These are phyloP conservation scores for Saccharum officinarum DNA, from an alignment of 176 grass and related monocot genomes.

Conservation along the genomic window DNA sequence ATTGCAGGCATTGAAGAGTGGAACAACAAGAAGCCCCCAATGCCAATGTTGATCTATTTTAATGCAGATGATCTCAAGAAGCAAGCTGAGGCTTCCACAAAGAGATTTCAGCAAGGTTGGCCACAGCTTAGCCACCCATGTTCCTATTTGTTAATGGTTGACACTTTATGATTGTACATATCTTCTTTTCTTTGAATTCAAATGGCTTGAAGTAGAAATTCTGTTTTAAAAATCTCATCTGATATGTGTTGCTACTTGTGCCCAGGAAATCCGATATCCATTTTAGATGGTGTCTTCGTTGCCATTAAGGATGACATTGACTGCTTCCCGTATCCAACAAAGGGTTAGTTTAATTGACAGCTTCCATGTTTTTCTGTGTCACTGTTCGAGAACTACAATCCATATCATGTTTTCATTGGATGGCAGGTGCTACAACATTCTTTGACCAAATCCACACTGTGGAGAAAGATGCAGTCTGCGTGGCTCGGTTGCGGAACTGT, in stretches of 20 bases:
- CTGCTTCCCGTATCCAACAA: slow-evolving; percentile 84
- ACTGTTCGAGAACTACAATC: background rate
- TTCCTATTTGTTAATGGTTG: slow-evolving; percentile 7
- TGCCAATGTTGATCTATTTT: slow-evolving; percentile 84
- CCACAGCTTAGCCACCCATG: background rate
- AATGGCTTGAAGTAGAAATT: background rate
- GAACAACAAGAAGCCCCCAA: slow-evolving; percentile 61
- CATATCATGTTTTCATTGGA: slow-evolving; percentile 1
- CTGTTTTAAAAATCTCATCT: background rate
- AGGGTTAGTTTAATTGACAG: slow-evolving; percentile 46
- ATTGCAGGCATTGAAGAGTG: slow-evolving; percentile 72
- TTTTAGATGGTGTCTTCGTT: slow-evolving; percentile 87
- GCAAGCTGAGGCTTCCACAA: slow-evolving; percentile 83
- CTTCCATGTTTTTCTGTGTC: slow-evolving; percentile 6
- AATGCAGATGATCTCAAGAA: slow-evolving; percentile 65
- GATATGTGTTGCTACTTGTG: slow-evolving; percentile 15
- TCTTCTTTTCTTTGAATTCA: background rate
- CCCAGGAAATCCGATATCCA: slow-evolving; percentile 71
- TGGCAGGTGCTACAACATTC: slow-evolving; percentile 79
- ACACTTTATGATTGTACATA: background rate
- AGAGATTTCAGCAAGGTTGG: slow-evolving; percentile 74
- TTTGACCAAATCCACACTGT: slow-evolving; percentile 67
- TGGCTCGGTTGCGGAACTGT: slow-evolving; percentile 82
- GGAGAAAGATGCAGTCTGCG: slow-evolving; percentile 67
- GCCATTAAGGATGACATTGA: slow-evolving; percentile 98